These are phyloP conservation scores for Puccinia coronata DNA, from an alignment of 1,284 basidiomycete species.

Conservation along the genomic window DNA sequence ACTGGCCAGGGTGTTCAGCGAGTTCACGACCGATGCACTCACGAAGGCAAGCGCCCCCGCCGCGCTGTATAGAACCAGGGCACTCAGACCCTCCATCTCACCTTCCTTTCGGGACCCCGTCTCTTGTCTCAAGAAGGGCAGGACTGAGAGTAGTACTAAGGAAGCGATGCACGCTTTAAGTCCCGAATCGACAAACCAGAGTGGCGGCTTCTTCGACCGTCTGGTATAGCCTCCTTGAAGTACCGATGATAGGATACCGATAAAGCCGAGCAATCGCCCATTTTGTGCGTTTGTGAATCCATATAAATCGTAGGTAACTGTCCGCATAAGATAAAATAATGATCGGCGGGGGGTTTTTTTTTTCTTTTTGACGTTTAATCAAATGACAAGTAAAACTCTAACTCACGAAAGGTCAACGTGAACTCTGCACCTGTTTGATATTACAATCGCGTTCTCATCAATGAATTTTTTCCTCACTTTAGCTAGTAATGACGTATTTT, in stretches of 20 bases:
- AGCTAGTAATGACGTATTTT: not conserved
- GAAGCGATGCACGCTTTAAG: conserved; percentile 70
- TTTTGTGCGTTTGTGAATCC: conserved; percentile 65
- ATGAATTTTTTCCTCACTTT: not conserved
- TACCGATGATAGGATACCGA: conserved; percentile 80
- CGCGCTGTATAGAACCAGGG: conserved; percentile 68
- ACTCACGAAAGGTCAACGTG: conserved; percentile 45
- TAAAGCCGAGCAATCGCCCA: conserved; percentile 75
- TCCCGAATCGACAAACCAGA: conserved; percentile 73
- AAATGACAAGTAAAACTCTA: not conserved
- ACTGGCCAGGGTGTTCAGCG: conserved; percentile 79
- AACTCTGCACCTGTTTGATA: conserved; percentile 60
- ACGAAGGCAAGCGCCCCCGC: conserved; percentile 83
- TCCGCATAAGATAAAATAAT: not conserved
- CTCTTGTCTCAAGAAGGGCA: conserved; percentile 64
- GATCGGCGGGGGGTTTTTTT: not conserved
- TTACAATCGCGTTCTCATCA: conserved; percentile 75
- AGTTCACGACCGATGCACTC: conserved; percentile 85
- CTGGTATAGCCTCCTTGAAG: conserved; percentile 89
- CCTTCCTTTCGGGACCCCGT: not conserved
- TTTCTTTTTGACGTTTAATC: not conserved
- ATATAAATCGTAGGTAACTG: conserved; percentile 27
- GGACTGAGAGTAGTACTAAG: conserved; percentile 69
- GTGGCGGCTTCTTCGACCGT: conserved; percentile 71
- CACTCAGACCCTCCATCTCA: conserved; percentile 56